Evolutionary conservation across 202 grass and related monocot species (phyloP).

Genomic region (Cymbopogon flexuosus): DNA sequence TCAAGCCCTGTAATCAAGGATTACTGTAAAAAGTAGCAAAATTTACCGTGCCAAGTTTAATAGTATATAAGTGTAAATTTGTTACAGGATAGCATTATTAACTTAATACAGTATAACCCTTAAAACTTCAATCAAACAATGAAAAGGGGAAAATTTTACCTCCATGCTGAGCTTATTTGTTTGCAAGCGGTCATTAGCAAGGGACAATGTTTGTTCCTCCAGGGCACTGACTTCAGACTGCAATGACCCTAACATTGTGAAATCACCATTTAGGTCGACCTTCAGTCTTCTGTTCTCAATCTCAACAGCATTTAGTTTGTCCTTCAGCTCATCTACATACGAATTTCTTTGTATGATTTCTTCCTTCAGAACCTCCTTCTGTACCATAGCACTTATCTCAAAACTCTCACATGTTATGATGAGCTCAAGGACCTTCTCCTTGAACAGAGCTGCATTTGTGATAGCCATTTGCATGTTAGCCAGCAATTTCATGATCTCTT

Average conservation of each 20-base stretch:
- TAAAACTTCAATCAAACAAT: neutral
- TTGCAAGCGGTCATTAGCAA: slow-evolving; percentile 45
- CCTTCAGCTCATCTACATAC: slow-evolving; percentile 60
- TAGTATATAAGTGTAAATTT: neutral
- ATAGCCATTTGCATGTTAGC: slow-evolving; percentile 62
- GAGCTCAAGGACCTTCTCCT: slow-evolving; percentile 76
- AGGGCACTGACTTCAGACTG: slow-evolving; percentile 53
- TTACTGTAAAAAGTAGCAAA: neutral
- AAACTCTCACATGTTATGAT: slow-evolving; percentile 68
- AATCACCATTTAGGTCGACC: slow-evolving; percentile 63
- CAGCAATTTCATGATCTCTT: slow-evolving; percentile 54
- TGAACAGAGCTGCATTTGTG: slow-evolving; percentile 69
- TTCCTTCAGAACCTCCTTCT: slow-evolving; percentile 78
- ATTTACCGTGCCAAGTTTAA: neutral
- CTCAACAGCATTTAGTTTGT: slow-evolving; percentile 71
- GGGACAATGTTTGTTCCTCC: slow-evolving; percentile 56
- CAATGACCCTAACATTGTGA: slow-evolving; percentile 55
- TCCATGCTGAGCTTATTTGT: slow-evolving; percentile 54
- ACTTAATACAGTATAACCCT: neutral
- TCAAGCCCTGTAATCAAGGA: neutral
- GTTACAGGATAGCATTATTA: slow-evolving; percentile 3
- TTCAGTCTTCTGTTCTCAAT: slow-evolving; percentile 76
- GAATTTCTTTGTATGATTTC: slow-evolving; percentile 75
- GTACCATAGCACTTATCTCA: slow-evolving; percentile 71
- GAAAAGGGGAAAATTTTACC: slow-evolving; percentile 42